Conservation (phyloP, 2,329 filamentous ascomycete species). For the Rhinocladiella similis region DNA sequence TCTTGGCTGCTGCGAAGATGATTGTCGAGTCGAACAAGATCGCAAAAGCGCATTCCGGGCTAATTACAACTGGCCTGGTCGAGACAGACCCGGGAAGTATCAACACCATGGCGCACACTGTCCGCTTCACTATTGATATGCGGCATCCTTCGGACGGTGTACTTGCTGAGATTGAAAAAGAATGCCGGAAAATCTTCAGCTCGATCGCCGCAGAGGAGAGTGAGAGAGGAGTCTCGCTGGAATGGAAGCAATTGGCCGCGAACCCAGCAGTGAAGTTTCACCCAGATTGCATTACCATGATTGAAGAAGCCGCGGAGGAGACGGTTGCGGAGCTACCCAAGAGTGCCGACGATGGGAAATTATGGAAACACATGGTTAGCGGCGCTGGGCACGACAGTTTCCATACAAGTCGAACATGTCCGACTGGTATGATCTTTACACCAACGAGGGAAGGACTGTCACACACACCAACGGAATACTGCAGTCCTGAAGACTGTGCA, state of each 20-base stretch:
- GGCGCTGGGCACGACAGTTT: conserved; percentile 68
- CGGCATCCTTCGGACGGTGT: conserved; percentile 20
- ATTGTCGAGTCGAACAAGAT: conserved; percentile 66
- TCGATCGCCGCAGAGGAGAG: conserved; percentile 18
- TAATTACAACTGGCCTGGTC: conserved; percentile 71
- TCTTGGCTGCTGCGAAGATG: conserved; percentile 67
- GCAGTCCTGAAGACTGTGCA: conserved; percentile 58
- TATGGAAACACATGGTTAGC: conserved; percentile 50
- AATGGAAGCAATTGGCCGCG: conserved; percentile 3
- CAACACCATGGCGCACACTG: conserved; percentile 50
- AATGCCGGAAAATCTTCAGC: not conserved
- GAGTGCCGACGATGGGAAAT: conserved; percentile 36
- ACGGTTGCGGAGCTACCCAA: conserved; percentile 44
- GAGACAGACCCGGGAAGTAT: conserved; percentile 67
- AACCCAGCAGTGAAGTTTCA: conserved; percentile 61
- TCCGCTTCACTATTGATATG: conserved; percentile 25
- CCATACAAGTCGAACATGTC: conserved; percentile 59
- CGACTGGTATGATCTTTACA: conserved; percentile 69
- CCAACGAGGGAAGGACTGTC: conserved; percentile 64
- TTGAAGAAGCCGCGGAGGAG: conserved; percentile 57
- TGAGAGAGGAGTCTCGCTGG: conserved; percentile 7
- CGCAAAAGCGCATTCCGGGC: conserved; percentile 60
- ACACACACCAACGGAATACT: conserved; percentile 64
- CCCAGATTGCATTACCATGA: conserved; percentile 64
- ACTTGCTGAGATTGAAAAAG: conserved; percentile 4